Base-by-base conservation (phyloP, 169 alveolate species). In the Blepharisma undulans region DNA sequence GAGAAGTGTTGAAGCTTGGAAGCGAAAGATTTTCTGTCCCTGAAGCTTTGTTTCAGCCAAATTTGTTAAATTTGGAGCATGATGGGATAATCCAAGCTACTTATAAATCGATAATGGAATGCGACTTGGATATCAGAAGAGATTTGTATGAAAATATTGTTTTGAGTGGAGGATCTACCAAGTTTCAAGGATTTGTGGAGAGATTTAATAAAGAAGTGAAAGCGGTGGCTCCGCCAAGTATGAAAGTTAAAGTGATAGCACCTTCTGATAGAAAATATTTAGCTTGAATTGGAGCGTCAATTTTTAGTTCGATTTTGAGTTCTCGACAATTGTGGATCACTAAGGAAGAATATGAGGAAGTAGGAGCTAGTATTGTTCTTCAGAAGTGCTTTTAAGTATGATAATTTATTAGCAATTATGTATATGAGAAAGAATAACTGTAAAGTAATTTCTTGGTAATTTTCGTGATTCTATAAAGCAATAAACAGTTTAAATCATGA, bases 261-360 rank as follows among this genome's bases (percentile, higher is more conserved):
- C 99, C 99, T 6, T 99, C 99, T 30, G 99, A 99, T 91, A 98
- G 99, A 91, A 98, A 98, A 94, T 98, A 98, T 96, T 98, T 99
- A 30, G 99, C 98, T 80, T 99, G 99, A 99, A 97, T 99, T 76
- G 99, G 99, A 72, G 99, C 99, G 16, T 98, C 99, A 29, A 98
- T 99, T 81, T 97, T 99, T 29, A 97, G 99, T 21, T 96, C 99
- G 22, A 95, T 99, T 59, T 97, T 99, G 77, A 98, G 99, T 59
- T 99, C 99, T 97, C 99, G 99, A 93, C 99, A 98, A 92, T 98
- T 98, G 99, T 99, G 99, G 99, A 98, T 99, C 92, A 98, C 99
- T 76, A 99, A 98, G 96, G 99, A 97, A 80, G 99, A 99, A 94
- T 99, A 99, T 90, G 99, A 99, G 34, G 99, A 99, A 93, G 93